phyloP scores from a whole-genome alignment of 2,329 filamentous ascomycete species.

The Didymella segeticola region DNA sequence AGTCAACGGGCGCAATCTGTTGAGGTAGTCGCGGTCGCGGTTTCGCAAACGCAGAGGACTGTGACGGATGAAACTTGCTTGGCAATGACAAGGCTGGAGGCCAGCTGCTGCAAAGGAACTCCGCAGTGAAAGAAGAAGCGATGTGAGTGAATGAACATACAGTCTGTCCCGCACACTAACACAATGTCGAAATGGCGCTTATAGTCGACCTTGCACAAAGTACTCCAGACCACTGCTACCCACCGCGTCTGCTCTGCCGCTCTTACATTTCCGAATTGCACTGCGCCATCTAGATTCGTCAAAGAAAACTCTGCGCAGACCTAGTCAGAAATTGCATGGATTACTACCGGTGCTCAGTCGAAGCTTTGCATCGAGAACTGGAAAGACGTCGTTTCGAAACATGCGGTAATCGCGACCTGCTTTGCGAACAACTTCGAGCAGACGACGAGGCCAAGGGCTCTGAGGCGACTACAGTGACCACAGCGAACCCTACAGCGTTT shows the following conservation, averaged over 20 bases:
- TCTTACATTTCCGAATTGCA: not conserved
- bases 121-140: not conserved
- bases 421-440: slow-evolving; percentile 26
- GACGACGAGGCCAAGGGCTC: slow-evolving; percentile 30
- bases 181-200: not conserved
- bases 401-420: slow-evolving; percentile 21
- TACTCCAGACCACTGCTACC: not conserved
- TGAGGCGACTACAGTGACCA: slow-evolving; percentile 30
- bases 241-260: not conserved
- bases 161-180: not conserved
- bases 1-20: too few species aligned
- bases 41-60: too few species aligned
- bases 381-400: slow-evolving; percentile 21
- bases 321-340: slow-evolving; percentile 22
- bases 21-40: too few species aligned
- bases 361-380: slow-evolving; percentile 26
- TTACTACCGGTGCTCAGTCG: slow-evolving; percentile 32
- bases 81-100: not conserved
- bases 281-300: not conserved
- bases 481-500: slow-evolving; percentile 1
- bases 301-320: not conserved
- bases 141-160: not conserved
- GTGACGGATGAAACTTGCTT: too few species aligned
- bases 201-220: too few species aligned
- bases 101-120: not conserved